Base-by-base conservation (phyloP, 2,329 filamentous ascomycete species). In the Fusarium buharicum region DNA sequence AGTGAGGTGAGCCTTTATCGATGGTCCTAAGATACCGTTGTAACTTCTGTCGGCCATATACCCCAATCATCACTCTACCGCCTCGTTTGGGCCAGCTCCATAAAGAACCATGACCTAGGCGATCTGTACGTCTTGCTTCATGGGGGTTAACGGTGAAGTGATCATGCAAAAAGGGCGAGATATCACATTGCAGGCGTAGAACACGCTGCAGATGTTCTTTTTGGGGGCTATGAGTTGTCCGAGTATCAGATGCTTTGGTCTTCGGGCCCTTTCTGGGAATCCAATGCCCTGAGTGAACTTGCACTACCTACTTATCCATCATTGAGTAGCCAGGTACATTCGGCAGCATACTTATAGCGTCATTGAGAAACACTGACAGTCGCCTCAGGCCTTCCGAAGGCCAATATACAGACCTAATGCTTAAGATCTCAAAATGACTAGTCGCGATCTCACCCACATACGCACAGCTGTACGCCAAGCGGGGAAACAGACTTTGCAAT, bases 171-270 rank as follows among this genome's bases (percentile, higher is more conserved):
- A 34, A 28, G 37, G 53, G 47, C 48, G 43, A 46, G 38, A 47
- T 62, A 61, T 68, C 64, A 68, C 66, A 70, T 41, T 38, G 37
- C 33, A 60, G 40, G 30, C 44, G 30, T 53, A 37, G 31, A 44
- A 44, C 28, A 49, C 38, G 27, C 49, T 41, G 31, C 27, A 46
- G 17, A 24, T 22, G 27, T 49, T 53, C 20, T n/a, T 40, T 12
- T 52, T 50, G 43, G 55, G 50, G 44, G 47, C 27, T 37, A 10
- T 44, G 33, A 20, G 28, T 36, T 27, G 12, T 4, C 17, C 43
- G 33, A 36, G 38, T 46, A 51, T 47, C 45, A 36, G 38, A 44
- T 46, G 40, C 38, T 24, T 38, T 17, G 18, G 36, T 39, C 20
- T 41, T 30, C 36, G 13, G 36, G 37, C 39, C 30, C 33, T 36